Conservation (phyloP, 2,329 filamentous ascomycete genomes). For the Plenodomus tracheiphilus region DNA sequence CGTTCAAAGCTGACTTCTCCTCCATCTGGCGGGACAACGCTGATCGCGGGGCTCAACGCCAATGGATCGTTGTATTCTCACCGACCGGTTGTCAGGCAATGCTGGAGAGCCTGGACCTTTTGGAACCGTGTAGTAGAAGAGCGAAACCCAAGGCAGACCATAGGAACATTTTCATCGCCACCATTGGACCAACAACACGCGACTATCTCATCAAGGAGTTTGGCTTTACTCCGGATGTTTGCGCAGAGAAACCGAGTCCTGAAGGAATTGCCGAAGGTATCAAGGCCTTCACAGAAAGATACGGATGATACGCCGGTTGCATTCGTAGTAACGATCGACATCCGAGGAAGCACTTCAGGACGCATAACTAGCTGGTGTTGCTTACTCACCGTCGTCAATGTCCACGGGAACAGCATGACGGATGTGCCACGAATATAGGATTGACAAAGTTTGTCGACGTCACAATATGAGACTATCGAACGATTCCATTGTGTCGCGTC, state of each 20-base stretch:
- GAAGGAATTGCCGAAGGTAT: constrained; percentile 77
- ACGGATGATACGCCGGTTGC: neutral
- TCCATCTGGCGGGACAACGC: constrained; percentile 53
- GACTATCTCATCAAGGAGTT: constrained; percentile 70
- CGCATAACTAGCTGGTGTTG: neutral
- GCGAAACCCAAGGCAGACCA: constrained; percentile 19
- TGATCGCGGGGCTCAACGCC: constrained; percentile 37
- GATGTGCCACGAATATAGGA: neutral
- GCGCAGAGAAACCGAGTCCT: constrained; percentile 78
- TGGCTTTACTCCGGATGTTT: constrained; percentile 73
- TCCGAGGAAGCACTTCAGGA: neutral
- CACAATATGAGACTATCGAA: neutral
- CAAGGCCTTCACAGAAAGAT: constrained; percentile 28
- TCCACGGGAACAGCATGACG: neutral
- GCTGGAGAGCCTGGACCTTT: constrained; percentile 56
- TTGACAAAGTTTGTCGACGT: neutral
- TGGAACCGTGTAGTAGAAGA: constrained; percentile 47
- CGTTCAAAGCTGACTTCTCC: constrained; percentile 71
- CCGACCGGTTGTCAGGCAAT: constrained; percentile 65
- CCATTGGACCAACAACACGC: constrained; percentile 91
- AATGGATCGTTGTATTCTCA: constrained; percentile 77
- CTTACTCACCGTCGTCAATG: neutral
- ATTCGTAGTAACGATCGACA: neutral
- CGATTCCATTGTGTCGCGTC: neutral
- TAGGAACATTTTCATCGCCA: constrained; percentile 68